Percentiles rank a stretch among this genome's conserved stretches.
These are phyloP conservation scores for Chaetomiaceae sp. DNA, from an alignment of 2,329 filamentous ascomycete species.

Conservation along the genomic window DNA sequence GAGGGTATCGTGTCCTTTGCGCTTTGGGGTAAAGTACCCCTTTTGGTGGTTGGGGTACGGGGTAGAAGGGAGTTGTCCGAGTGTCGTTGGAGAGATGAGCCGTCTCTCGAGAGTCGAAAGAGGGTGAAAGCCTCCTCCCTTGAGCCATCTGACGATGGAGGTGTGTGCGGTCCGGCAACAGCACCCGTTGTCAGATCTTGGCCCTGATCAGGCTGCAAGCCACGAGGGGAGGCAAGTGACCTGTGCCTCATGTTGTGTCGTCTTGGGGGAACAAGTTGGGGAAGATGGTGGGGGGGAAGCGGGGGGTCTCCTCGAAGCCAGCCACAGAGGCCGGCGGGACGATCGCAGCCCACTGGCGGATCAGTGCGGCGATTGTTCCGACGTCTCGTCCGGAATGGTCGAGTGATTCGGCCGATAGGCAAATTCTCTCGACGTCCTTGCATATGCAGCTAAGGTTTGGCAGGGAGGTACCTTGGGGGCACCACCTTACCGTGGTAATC, in stretches of 20 bases:
- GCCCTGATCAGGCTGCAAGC: slow-evolving; percentile 15
- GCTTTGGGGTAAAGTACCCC: neutral
- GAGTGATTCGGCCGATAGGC: slow-evolving; percentile 15
- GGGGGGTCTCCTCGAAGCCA: neutral
- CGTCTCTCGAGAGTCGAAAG: too few species aligned
- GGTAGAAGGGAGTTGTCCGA: neutral
- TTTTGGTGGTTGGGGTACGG: neutral
- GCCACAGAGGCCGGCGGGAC: slow-evolving; percentile 6
- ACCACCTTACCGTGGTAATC: neutral
- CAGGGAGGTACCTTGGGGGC: neutral
- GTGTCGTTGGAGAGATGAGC: neutral
- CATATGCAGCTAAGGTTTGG: slow-evolving; percentile 13
- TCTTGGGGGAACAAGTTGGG: slow-evolving; percentile 9
- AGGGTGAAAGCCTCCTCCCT: neutral
- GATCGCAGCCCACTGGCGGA: slow-evolving; percentile 16
- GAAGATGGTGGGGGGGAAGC: slow-evolving; percentile 1
- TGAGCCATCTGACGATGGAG: neutral
- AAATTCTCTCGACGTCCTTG: slow-evolving; percentile 9
- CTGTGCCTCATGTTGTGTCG: slow-evolving; percentile 5
- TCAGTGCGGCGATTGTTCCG: slow-evolving; percentile 20
- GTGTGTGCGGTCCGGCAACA: slow-evolving; percentile 7
- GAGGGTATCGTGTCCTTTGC: slow-evolving; percentile 10
- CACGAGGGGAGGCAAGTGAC: slow-evolving; percentile 7
- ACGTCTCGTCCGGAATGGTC: slow-evolving; percentile 17
- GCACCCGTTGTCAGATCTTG: slow-evolving; percentile 13